A percentile compares a stretch with the other conserved stretches of the same genome.
Conservation (phyloP, 2,329 filamentous ascomycete species). For the Hirsutella minnesotensis region DNA sequence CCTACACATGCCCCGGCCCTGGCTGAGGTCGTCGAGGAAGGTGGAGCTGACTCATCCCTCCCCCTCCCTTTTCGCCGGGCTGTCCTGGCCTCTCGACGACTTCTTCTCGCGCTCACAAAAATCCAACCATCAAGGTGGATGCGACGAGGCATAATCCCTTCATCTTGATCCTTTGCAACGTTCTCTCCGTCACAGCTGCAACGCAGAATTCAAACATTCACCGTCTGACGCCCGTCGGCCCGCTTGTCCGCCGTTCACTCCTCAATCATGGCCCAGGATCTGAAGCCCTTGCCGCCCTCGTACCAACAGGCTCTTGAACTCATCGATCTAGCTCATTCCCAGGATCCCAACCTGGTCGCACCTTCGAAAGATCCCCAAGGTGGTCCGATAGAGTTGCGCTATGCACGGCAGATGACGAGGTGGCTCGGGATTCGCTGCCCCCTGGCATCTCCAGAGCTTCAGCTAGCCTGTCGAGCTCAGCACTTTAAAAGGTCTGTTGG, state of each 20-base stretch:
- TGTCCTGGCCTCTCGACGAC: no score
- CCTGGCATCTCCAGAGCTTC: slow-evolving; percentile 52
- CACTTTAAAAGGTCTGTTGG: slow-evolving; percentile 55
- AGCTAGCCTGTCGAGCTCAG: slow-evolving; percentile 70
- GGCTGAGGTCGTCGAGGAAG: no score
- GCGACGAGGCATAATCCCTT: no score
- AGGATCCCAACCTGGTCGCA: slow-evolving; percentile 25
- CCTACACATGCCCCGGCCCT: no score
- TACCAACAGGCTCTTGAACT: slow-evolving; percentile 45
- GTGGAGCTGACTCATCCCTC: no score
- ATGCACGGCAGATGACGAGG: slow-evolving; percentile 65
- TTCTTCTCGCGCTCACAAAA: no score
- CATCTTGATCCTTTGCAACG: no score
- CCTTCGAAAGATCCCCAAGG: slow-evolving; percentile 27
- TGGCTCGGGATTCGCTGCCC: slow-evolving; percentile 55
- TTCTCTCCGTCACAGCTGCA: no score
- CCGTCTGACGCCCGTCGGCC: no score
- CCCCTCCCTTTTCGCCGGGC: no score
- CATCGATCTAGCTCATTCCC: slow-evolving; percentile 54
- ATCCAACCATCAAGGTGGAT: no score
- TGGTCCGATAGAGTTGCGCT: slow-evolving; percentile 69
- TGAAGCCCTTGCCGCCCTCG: slow-evolving; percentile 23
- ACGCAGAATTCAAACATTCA: no score
- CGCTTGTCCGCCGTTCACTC: neutral
- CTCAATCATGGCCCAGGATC: neutral